Percentiles rank a stretch among this genome's conserved stretches.
phyloP scores from a whole-genome alignment of 768 basidiomycete genomes.

The Sistotremastrum suecicum region DNA sequence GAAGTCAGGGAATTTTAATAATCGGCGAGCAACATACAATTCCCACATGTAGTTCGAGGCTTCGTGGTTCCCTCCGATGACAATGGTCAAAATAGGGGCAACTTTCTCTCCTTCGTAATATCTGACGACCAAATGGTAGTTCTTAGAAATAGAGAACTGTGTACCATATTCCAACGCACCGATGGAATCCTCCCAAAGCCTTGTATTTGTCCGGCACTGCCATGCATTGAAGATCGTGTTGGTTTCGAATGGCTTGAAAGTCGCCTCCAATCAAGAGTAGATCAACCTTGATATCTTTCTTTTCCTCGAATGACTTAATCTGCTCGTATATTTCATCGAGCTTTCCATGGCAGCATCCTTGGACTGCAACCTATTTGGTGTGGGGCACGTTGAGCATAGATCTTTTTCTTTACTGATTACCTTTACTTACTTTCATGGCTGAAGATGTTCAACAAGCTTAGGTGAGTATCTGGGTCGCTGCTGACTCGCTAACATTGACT shows the following conservation, averaged over 20 bases:
- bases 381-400: neutral
- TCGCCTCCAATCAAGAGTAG: slow-evolving; percentile 34
- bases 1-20: neutral
- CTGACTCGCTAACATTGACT: no score
- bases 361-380: slow-evolving; percentile 22
- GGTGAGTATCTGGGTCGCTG: no score
- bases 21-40: slow-evolving; percentile 15
- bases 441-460: no score
- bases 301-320: slow-evolving; percentile 18
- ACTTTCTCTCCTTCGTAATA: slow-evolving; percentile 28
- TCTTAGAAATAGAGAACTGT: neutral
- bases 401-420: no score
- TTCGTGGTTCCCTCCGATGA: slow-evolving; percentile 40
- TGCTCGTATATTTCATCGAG: slow-evolving; percentile 29
- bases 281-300: slow-evolving; percentile 20
- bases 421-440: no score
- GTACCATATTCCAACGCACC: slow-evolving; percentile 8
- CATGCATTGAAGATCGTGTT: slow-evolving; percentile 27
- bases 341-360: slow-evolving; percentile 35
- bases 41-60: slow-evolving; percentile 39
- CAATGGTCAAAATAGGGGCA: slow-evolving; percentile 30
- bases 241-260: slow-evolving; percentile 32
- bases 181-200: slow-evolving; percentile 28
- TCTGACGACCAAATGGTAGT: slow-evolving; percentile 6
- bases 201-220: slow-evolving; percentile 33